Evolutionary conservation across 192 early-diverging fungal species (phyloP), one percentile per base, ranked within the genome.

Genomic region (Dispira simplex): DNA sequence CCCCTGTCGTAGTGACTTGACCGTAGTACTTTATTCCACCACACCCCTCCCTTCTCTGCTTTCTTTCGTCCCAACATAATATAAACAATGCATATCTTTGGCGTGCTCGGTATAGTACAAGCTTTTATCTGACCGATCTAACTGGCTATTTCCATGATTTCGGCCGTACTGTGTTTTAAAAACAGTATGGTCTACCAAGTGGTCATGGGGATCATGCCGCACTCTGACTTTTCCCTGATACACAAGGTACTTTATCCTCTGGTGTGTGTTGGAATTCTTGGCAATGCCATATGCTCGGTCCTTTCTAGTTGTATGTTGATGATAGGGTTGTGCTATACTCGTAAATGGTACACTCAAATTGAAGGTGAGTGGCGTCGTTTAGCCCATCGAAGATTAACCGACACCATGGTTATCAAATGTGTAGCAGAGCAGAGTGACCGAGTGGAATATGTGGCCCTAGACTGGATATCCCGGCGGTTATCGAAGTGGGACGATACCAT

Each of bases 331-430:
- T 46, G 14, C 59, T 62, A 62, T n/a, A 45, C 46, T 45, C 59
- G 59, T n/a, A 39, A 45, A 10, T 44, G 28, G 59, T 62, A 62
- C 43, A 43, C 46, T 6, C 28, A 62, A 14, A 62, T 62, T n/a
- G 59, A 62, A 21, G 59, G 59, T n/a, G 44, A 62, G 4, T 62
- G 59, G 59, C 28, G 21, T 16, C 59, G 59, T 43, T 21, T 62
- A 12, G 59, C 32, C n/a, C 59, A n/a, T 21, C 23, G 46, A 39
- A n/a, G 39, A 20, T n/a, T 62, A 14, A 18, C 59, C 13, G 43
- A 62, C 59, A 39, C 44, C n/a, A n/a, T 62, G 6, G 39, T 23
- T 4, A n/a, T 62, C 20, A 62, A 39, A 16, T 62, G 59, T 62
- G n/a, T 62, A 3, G 59, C 43, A 39, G n/a, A 10, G 11, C 39